phyloP scores from a whole-genome alignment of 768 basidiomycete species.

The Mycena rosella region DNA sequence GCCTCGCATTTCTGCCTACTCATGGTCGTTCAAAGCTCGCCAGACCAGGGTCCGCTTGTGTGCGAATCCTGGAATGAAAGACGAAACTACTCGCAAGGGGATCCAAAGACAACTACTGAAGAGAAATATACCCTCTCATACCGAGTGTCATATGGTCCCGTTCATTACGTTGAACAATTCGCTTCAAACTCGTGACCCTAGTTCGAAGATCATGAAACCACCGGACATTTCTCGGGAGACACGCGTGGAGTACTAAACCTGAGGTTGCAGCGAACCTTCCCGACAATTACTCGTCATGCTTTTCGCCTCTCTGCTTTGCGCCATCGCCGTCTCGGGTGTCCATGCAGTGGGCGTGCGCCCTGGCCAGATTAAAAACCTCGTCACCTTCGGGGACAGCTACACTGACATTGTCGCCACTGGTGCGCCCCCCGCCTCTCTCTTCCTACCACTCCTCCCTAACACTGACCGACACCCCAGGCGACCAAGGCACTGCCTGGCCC shows the following conservation, averaged over 20 bases:
- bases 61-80: too few relatives aligned
- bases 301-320: slow-evolving; percentile 9
- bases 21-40: too few relatives aligned
- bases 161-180: neutral
- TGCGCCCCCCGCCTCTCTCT: neutral
- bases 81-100: too few relatives aligned
- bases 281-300: neutral
- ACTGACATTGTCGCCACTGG: slow-evolving; percentile 62
- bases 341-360: slow-evolving; percentile 44
- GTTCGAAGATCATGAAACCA: slow-evolving; percentile 13
- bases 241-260: slow-evolving; percentile 2
- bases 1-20: too few relatives aligned
- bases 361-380: slow-evolving; percentile 70
- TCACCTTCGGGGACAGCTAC: slow-evolving; percentile 78
- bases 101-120: too few relatives aligned
- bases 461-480: slow-evolving; percentile 32
- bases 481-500: slow-evolving; percentile 71
- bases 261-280: neutral
- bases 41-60: too few relatives aligned
- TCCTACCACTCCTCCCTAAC: too few relatives aligned
- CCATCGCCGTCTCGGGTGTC: slow-evolving; percentile 12
- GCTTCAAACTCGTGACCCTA: slow-evolving; percentile 9
- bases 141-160: neutral
- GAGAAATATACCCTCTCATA: neutral
- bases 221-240: slow-evolving; percentile 14